Evolutionary conservation across 78 protist genomes (phyloP), one percentile per base, ranked within the genome.

Genomic region (Thecamonas trahens): DNA sequence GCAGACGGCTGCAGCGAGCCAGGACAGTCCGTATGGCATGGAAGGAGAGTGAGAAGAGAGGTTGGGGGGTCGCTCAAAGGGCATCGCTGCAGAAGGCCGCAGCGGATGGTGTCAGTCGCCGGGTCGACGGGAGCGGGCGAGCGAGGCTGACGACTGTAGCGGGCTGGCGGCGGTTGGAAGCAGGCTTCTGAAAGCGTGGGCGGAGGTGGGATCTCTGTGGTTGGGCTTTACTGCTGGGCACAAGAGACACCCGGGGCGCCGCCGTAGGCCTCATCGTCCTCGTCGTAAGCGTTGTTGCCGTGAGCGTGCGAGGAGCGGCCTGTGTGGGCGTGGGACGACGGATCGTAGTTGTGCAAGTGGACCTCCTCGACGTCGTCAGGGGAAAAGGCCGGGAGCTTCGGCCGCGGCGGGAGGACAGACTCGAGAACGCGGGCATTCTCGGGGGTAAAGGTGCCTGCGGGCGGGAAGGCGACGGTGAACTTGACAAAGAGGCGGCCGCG

Each of bases 401-500:
- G 32, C 22, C 60, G 47, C 5, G 81, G 65, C 17, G 68, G 68
- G 17, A 67, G 69, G 26, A 59, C 24, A 29, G 22, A 24, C 50
- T 39, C 50, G 52, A 68, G 63, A 2, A 2, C 7, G 13, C 4
- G 29, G 24, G 38, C 24, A 1, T 31, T 7, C 9, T 53, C 52
- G 32, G 29, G 38, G 42, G 49, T 9, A 20, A 50, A 0, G 15
- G 1, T 1, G 14, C 1, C 35, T 9, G 44, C 57, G 22, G n/a
- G 39, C 20, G 98, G 97, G 91, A 91, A 88, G 24, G 70, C 69
- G 38, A 95, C 91, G 13, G 34, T 44, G 50, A 94, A 74, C 28
- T 66, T 31, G 62, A 95, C 34, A 32, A 80, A 81, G 52, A 94
- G 71, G 72, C 67, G 61, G 20, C 97, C 99, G 71, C 79, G 68